Conservation (phyloP, 2,329 filamentous ascomycete genomes). For the Clathrospora elynae region DNA sequence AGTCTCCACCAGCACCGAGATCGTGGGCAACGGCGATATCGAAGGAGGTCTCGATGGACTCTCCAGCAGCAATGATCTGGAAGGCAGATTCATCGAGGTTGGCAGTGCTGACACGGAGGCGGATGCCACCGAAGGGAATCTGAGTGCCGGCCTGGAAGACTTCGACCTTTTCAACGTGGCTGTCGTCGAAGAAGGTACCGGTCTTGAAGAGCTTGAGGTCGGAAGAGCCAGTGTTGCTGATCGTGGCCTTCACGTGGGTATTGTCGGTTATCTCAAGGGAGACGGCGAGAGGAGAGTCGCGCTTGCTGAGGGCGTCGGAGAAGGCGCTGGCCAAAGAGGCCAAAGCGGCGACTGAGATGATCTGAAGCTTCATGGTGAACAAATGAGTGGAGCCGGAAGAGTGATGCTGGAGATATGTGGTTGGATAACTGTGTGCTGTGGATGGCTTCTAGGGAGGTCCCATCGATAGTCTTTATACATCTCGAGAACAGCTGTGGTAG, state of each 20-base stretch:
- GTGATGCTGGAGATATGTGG: too few relatives aligned
- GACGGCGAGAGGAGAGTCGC: constrained; percentile 41
- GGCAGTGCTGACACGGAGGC: constrained; percentile 54
- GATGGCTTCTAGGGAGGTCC: neutral
- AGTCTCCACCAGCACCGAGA: constrained; percentile 55
- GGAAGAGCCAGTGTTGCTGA: constrained; percentile 58
- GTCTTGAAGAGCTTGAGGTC: constrained; percentile 58
- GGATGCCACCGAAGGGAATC: constrained; percentile 58
- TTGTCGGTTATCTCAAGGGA: constrained; percentile 57
- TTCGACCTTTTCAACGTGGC: constrained; percentile 59
- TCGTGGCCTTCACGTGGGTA: constrained; percentile 56
- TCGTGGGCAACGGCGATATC: constrained; percentile 62
- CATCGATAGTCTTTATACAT: constrained; percentile 3
- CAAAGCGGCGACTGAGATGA: constrained; percentile 20
- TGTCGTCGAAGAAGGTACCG: constrained; percentile 57
- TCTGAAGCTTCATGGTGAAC: constrained; percentile 24
- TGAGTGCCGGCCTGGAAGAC: constrained; percentile 56
- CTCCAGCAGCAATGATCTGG: constrained; percentile 51
- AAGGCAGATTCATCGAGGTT: constrained; percentile 57
- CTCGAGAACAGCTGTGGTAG: neutral
- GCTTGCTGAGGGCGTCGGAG: constrained; percentile 39
- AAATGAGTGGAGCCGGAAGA: constrained; percentile 1
- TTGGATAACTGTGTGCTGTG: neutral
- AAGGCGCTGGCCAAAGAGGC: constrained; percentile 22
- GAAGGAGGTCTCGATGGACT: constrained; percentile 58